These are phyloP conservation scores for Erysiphe pulchra DNA, from an alignment of 2,329 filamentous ascomycete genomes.

Conservation along the genomic window DNA sequence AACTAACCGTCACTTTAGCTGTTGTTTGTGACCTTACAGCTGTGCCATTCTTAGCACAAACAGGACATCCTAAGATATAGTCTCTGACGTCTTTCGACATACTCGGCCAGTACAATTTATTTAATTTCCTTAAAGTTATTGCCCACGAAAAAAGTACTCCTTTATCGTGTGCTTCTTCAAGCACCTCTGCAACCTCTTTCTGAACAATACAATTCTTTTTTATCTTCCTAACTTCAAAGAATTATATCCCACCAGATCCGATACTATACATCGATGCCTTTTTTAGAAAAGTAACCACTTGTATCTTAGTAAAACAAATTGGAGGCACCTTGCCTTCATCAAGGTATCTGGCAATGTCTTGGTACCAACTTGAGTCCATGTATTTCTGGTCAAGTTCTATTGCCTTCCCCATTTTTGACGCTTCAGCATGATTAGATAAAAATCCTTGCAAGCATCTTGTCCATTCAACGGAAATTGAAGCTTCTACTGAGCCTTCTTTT, in stretches of 20 bases:
- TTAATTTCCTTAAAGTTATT: not conserved
- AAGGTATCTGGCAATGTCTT: not conserved
- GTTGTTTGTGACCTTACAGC: not conserved
- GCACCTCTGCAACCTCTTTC: not conserved
- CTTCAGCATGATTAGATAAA: no score
- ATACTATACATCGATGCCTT: no score
- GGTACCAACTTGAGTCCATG: not conserved
- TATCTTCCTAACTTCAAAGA: no score
- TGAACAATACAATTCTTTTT: no score
- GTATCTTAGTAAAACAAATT: not conserved
- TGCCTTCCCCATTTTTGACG: not conserved
- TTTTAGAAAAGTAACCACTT: not conserved
- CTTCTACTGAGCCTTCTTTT: no score
- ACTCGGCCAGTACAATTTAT: not conserved
- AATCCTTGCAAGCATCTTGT: no score
- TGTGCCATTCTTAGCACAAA: not conserved
- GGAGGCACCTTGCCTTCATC: not conserved
- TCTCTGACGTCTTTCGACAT: not conserved
- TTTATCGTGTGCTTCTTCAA: not conserved
- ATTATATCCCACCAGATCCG: no score
- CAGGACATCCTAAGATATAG: no score
- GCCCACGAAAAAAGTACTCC: not conserved
- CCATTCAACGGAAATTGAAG: no score
- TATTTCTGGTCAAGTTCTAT: not conserved
- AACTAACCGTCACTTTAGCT: not conserved